Base-by-base conservation (phyloP, 164 flowering plant species). In the Nymphaea thermarum region DNA sequence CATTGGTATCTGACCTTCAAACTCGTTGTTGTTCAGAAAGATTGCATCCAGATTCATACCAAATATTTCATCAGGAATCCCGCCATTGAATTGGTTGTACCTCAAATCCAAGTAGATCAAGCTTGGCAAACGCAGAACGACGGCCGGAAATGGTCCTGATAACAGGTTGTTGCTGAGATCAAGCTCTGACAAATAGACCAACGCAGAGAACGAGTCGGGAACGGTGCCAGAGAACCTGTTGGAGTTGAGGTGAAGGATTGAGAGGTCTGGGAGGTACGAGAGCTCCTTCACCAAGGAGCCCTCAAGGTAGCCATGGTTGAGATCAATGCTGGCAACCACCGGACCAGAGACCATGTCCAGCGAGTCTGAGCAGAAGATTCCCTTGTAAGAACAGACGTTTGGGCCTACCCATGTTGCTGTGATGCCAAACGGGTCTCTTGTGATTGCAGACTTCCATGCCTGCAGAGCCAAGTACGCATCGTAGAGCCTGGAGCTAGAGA, bases 391-490 rank as follows among this genome's bases (percentile, higher is more conserved):
- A 69, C 98, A 94, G 4, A 94, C 97, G 80, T 91, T 76, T 4
- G 84, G 4, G 68, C 98, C 98, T 5, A 78, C 85, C 98, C 98
- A 93, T 2, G 83, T 76, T 44, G 43, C 51, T 59, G 84, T 67
- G 62, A 87, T 71, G 62, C 81, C 82, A 7, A 45, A n/a, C 65
- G 98, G 97, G 76, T 93, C 98, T 12, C 83, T 86, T 43, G 85
- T 78, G 7, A 93, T 89, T 44, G 97, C 91, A 14, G 83, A 77
- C 81, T 89, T 93, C 98, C 98, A 93, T 63, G 96, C 81, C 69
- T 93, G 98, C 12, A 93, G 85, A 65, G 95, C 97, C 64, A 79
- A 74, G 82, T 81, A 87, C 2, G 96, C 91, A 41, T 43, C 72
- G 66, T 63, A 44, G 3, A 75, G 77, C n/a, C 51, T 82, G 71